These are phyloP conservation scores for Cupressus sempervirens DNA, from an alignment of 75 land plant species.

Conservation along the genomic window DNA sequence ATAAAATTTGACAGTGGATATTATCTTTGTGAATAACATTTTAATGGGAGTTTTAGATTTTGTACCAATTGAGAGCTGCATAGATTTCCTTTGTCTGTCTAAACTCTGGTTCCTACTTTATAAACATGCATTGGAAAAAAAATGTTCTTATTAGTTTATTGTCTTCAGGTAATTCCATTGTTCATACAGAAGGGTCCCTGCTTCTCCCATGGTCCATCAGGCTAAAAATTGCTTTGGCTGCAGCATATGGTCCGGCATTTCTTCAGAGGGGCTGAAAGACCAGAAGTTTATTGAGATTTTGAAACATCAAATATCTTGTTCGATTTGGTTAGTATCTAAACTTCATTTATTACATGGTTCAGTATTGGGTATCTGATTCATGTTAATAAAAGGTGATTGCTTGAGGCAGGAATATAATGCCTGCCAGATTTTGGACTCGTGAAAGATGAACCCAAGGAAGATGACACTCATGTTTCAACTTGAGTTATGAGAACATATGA, in stretches of 20 bases:
- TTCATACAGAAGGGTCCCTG: constrained; percentile 41
- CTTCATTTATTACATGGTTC: neutral
- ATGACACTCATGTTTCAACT: constrained; percentile 75
- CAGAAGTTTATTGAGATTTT: constrained; percentile 67
- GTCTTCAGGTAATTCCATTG: neutral
- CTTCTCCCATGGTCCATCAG: constrained; percentile 70
- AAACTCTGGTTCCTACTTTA: neutral
- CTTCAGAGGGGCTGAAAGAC: constrained; percentile 45
- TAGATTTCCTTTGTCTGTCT: neutral
- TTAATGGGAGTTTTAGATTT: neutral
- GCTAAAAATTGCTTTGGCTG: constrained; percentile 66
- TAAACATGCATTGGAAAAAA: neutral
- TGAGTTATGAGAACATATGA: constrained; percentile 88
- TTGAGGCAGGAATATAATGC: constrained; percentile 59
- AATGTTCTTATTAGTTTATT: neutral
- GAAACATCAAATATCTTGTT: constrained; percentile 73
- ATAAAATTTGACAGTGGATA: neutral
- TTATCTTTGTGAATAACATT: neutral
- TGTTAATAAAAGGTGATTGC: neutral
- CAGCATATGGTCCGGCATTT: constrained; percentile 69
- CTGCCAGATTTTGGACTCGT: constrained; percentile 83
- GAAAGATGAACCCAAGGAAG: constrained; percentile 77
- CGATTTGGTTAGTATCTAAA: constrained; percentile 38
- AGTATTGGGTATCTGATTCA: neutral
- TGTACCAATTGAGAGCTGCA: neutral